Base-by-base conservation (phyloP, 768 basidiomycete species). In the Krasilnikovozyma curviuscula region DNA sequence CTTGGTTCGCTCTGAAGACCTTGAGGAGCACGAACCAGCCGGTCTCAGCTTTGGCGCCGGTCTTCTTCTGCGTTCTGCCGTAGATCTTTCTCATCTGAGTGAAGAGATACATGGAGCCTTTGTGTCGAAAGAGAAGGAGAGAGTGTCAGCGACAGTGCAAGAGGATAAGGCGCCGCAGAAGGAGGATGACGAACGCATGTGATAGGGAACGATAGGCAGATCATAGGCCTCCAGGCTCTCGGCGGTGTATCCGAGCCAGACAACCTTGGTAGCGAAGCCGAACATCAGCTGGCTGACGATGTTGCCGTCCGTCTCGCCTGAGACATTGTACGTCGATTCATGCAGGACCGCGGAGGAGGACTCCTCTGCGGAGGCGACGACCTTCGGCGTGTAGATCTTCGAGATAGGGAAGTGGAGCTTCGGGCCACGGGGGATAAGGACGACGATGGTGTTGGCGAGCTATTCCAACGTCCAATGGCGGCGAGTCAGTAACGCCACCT, bases 221-320 rank as follows among this genome's bases (percentile, higher is more conserved):
- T 93, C 85, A 51, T 77, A 83, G 19, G 85, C 83, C 55, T 91
- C 82, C 39, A 91, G 71, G 49, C 73, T 78, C 48, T 73, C 70
- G 2, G 79, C 70, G 2, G 69, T 70, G 63, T 83, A 76, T 2
- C 84, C 86, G 34, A 86, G 75, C 73, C 77, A 76, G 47, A 89
- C 75, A 13, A 93, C 82, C 52, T 79, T 77, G 1, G 84, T 88
- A 31, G 81, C 83, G 61, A 85, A 88, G 14, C 76, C 76, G 64
- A 93, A 93, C n/a, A 86, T 65, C 5, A 93, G 63, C 43, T 68
- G 66, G 48, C 72, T 73, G 13, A 55, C 54, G 10, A 68, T 59
- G 12, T 55, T 62, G 9, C 50, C 52, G 30, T 58, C 54, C 5
- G 57, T 59, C 40, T 74, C 59, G 1, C 79, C 80, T 41, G 74